Evolutionary conservation across 139 green algal genomes (phyloP).

Genomic region (Coccomyxa sp.): DNA sequence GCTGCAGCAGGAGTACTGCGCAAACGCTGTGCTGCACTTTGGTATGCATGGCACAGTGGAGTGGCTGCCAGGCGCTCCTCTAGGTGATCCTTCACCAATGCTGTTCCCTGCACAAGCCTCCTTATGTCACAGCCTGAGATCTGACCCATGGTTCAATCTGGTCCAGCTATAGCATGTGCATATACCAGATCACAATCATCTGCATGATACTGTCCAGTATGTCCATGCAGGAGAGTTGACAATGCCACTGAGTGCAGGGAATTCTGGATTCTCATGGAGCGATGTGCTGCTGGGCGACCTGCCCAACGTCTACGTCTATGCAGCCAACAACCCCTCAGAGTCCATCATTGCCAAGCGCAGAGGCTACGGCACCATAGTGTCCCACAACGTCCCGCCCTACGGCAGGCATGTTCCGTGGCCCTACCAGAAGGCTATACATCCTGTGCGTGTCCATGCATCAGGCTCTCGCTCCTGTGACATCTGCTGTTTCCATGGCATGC

Average conservation of each 20-base stretch:
- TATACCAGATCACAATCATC: too few relatives aligned
- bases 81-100: conserved; percentile 37
- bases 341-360: conserved; percentile 93
- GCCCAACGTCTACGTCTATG: conserved; percentile 95
- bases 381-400: conserved; percentile 96
- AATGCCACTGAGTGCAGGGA: conserved; percentile 40
- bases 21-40: conserved; percentile 92
- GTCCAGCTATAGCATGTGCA: too few relatives aligned
- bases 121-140: too few relatives aligned
- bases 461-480: not conserved
- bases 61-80: conserved; percentile 84
- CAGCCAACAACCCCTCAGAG: conserved; percentile 92
- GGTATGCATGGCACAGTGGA: conserved; percentile 98
- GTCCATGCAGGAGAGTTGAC: not conserved
- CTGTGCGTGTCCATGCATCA: not conserved
- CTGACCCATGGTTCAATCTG: too few relatives aligned
- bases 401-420: conserved; percentile 35
- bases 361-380: conserved; percentile 94
- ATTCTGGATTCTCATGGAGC: conserved; percentile 73
- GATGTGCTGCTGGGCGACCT: conserved; percentile 79
- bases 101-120: too few relatives aligned
- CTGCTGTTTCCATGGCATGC: not conserved
- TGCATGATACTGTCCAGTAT: not conserved
- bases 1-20: conserved; percentile 69
- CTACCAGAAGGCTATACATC: not conserved